phyloP scores from a whole-genome alignment of 805 yeast species.

The Metschnikowia lunata region DNA sequence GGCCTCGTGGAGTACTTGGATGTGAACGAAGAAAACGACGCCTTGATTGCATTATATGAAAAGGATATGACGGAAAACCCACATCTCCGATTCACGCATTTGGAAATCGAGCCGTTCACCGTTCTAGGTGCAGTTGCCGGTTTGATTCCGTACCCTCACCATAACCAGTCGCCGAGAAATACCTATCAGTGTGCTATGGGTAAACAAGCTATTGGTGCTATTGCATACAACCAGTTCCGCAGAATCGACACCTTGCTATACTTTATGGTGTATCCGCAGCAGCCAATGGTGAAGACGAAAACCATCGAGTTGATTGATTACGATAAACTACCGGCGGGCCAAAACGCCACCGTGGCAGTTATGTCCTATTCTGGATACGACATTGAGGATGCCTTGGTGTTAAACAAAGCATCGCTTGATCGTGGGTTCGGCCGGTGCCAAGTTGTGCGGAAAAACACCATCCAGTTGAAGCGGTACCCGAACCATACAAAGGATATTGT shows the following conservation, averaged over 20 bases:
- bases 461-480: constrained; percentile 84
- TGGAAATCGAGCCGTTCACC: constrained; percentile 94
- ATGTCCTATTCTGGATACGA: constrained; percentile 99
- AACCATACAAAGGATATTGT: constrained; percentile 90
- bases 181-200: constrained; percentile 96
- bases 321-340: constrained; percentile 97
- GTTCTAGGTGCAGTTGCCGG: constrained; percentile 92
- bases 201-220: constrained; percentile 99
- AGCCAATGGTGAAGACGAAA: constrained; percentile 97
- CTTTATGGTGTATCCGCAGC: constrained; percentile 98
- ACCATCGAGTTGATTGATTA: constrained; percentile 94
- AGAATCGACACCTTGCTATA: constrained; percentile 92
- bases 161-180: constrained; percentile 88
- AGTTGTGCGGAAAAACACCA: constrained; percentile 86
- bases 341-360: constrained; percentile 97
- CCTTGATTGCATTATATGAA: constrained; percentile 88
- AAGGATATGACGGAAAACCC: constrained; percentile 43
- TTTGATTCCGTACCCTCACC: constrained; percentile 87
- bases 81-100: constrained; percentile 61
- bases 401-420: constrained; percentile 89
- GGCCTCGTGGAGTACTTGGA: constrained; percentile 95
- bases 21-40: constrained; percentile 96
- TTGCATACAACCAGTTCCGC: constrained; percentile 93
- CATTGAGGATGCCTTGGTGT: constrained; percentile 96
- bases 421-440: constrained; percentile 98